Conservation (phyloP, 768 basidiomycete species). For the Dentipellis sp. region DNA sequence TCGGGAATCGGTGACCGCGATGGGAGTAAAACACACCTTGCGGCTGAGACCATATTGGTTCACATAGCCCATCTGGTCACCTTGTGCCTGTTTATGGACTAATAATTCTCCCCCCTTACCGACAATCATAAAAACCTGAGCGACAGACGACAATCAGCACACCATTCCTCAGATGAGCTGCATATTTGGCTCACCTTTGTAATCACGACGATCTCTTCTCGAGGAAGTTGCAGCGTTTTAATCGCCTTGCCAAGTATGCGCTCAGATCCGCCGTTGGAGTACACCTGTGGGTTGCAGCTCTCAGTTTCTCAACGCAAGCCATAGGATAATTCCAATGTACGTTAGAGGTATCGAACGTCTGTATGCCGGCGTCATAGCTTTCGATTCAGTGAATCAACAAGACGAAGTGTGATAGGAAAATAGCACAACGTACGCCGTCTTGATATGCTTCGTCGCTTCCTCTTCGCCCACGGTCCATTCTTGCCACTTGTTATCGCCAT, state of each 20-base stretch:
- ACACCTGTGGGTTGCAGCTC: conserved; percentile 23
- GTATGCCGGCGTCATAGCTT: conserved; percentile 28
- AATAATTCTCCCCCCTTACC: conserved; percentile 22
- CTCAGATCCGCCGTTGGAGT: conserved; percentile 34
- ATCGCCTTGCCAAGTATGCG: conserved; percentile 38
- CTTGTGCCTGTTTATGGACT: no score
- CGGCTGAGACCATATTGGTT: conserved; percentile 29
- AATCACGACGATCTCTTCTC: conserved; percentile 42
- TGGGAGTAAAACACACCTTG: conserved; percentile 22
- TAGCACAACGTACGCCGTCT: conserved; percentile 26
- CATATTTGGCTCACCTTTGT: conserved; percentile 34
- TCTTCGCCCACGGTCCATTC: conserved; percentile 29
- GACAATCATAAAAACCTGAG: conserved; percentile 14
- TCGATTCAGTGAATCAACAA: not conserved
- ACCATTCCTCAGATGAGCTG: conserved; percentile 11
- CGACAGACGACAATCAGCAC: not conserved
- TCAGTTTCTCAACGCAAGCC: not conserved
- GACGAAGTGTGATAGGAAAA: not conserved
- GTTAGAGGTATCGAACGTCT: conserved; percentile 30
- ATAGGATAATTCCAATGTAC: conserved; percentile 8
- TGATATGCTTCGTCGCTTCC: conserved; percentile 30
- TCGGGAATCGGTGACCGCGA: not conserved
- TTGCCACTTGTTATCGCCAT: conserved; percentile 22
- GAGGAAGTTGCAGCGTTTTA: conserved; percentile 33
- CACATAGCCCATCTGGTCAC: conserved; percentile 23